phyloP scores from a whole-genome alignment of 2,329 filamentous ascomycete species.

The Aspergillus sp. region DNA sequence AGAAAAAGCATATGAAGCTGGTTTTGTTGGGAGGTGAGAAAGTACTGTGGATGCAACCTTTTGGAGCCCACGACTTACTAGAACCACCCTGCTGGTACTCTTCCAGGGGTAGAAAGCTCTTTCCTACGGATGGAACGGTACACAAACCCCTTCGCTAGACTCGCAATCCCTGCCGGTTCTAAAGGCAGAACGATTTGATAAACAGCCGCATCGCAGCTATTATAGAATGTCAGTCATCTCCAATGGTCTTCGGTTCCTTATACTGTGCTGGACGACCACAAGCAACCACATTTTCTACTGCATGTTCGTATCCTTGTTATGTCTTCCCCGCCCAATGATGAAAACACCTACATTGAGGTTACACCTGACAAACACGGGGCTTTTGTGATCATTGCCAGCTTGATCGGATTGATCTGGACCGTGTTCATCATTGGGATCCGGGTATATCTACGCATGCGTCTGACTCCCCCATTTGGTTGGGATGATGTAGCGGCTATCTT shows the following conservation, averaged over 20 bases:
- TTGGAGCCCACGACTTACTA: not conserved
- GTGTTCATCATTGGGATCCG: not conserved
- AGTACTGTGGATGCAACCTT: not conserved
- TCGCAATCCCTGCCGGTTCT: not conserved
- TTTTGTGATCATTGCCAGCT: not conserved
- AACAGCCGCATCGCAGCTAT: not conserved
- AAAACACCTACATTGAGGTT: not conserved
- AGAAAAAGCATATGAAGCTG: not conserved
- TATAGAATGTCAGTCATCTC: not conserved
- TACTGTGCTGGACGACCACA: not conserved
- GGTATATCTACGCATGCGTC: not conserved
- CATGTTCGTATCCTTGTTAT: not conserved
- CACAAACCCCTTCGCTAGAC: not conserved
- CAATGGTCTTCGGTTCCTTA: not conserved
- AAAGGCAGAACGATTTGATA: not conserved
- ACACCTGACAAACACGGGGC: not conserved
- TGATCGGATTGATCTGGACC: not conserved
- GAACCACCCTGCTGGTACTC: not conserved
- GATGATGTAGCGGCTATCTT: not conserved
- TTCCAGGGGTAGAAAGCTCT: not conserved
- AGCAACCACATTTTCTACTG: not conserved
- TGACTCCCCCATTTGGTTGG: not conserved
- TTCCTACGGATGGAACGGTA: not conserved
- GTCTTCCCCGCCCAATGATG: not conserved
- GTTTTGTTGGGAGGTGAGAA: not conserved